Evolutionary conservation across 2,329 filamentous ascomycete species (phyloP), one percentile per base, ranked within the genome.

Genomic region (Thielaviopsis populi): DNA sequence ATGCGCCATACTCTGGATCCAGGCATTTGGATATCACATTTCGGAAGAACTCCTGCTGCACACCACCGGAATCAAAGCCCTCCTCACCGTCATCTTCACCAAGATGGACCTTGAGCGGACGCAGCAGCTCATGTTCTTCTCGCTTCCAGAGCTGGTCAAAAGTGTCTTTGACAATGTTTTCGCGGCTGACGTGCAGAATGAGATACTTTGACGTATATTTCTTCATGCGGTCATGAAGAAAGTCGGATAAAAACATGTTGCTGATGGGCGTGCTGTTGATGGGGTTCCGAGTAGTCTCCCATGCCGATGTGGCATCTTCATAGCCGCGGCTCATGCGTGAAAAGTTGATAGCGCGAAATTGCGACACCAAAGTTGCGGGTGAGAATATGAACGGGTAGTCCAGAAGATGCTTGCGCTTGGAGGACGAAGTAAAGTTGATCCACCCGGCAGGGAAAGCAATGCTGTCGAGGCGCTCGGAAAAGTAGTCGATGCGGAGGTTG

Each of bases 11-110:
- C 53, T 85, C 80, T 3, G 89, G 87, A 69, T 89, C 80, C 56
- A 97, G 80, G 2, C 88, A 88, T 70, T 95, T 86, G 0, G 83
- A 83, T 69, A 96, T 85, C 19, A 89, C 84, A 33, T 96, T 75
- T 17, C 90, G 84, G 75, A 99, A 97, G 72, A 96, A 97, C 68
- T 99, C 94, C 72, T 96, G 91, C 69, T 96, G 92, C 0, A 99
- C 91, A 67, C 94, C 94, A 53, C 94, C 94, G 59, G 92, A 90
- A 72, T 99, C 94, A 41, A 95, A 83, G 0, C 94, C 94, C 72
- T 95, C 86, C 73, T 97, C 94, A 37, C 90, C 89, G 62, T 80
- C 79, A 41, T 89, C 85, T 71, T 90, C 87, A 2, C 91, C 91
- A 65, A 97, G 82, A 61, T 89, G 86, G 8, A 99, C 86, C 70